Percentiles rank a stretch among this genome's conserved stretches.
phyloP scores from a whole-genome alignment of 768 basidiomycete genomes.

The Hysterangium stoloniferum region DNA sequence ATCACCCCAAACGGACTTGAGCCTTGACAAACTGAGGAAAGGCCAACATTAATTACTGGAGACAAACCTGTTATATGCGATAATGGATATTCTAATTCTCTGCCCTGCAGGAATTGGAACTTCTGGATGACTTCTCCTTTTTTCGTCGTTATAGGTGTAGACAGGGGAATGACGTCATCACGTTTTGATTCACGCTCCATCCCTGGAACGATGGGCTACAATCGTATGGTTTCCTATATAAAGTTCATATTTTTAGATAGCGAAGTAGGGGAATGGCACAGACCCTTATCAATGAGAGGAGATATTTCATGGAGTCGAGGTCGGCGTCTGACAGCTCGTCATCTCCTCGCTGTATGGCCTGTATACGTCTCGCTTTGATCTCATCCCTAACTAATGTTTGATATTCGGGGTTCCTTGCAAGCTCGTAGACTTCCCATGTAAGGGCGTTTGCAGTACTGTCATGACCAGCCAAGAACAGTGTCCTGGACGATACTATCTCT shows the following conservation, averaged over 20 bases:
- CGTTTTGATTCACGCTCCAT: conserved; percentile 27
- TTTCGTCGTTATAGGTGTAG: conserved; percentile 35
- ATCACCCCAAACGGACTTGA: conserved; percentile 17
- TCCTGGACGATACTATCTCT: conserved; percentile 12
- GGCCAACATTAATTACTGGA: conserved; percentile 25
- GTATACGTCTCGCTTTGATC: conserved; percentile 17
- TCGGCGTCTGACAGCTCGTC: conserved; percentile 23
- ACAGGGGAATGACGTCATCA: conserved; percentile 54
- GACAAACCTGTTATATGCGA: conserved; percentile 52
- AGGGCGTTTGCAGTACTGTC: conserved; percentile 24
- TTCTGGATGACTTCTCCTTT: conserved; percentile 32
- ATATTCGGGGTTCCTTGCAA: conserved; percentile 20
- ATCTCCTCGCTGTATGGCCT: conserved; percentile 18
- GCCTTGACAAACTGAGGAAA: conserved; percentile 14
- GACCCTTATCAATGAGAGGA: conserved; percentile 26
- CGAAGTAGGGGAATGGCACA: background rate
- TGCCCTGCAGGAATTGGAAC: conserved; percentile 41
- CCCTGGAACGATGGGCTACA: conserved; percentile 25
- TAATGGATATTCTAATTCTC: conserved; percentile 44
- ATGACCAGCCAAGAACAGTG: conserved; percentile 16
- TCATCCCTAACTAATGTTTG: conserved; percentile 22
- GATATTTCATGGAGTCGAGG: conserved; percentile 25
- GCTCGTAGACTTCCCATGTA: conserved; percentile 24
- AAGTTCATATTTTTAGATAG: background rate
- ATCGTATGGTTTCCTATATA: conserved; percentile 21